phyloP scores from a whole-genome alignment of 2,329 filamentous ascomycete species.

The Sporothrix variecibatus region DNA sequence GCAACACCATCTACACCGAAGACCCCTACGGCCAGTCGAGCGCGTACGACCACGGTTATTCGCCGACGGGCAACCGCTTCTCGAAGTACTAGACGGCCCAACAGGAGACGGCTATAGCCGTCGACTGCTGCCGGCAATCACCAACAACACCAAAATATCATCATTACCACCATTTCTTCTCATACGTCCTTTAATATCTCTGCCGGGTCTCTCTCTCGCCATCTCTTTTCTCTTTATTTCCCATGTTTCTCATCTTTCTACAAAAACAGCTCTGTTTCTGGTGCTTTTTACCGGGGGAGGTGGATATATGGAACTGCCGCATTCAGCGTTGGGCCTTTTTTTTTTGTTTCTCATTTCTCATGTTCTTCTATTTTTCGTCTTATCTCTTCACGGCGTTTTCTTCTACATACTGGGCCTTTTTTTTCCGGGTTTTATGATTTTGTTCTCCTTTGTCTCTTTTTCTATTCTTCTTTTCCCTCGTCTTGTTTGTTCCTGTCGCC shows the following conservation, averaged over 20 bases:
- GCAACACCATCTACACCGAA: slow-evolving; percentile 71
- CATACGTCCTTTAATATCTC: not conserved
- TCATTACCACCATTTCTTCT: not conserved
- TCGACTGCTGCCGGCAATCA: not conserved
- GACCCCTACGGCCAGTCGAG: slow-evolving; percentile 63
- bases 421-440: slow-evolving; percentile 6
- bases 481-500: not conserved
- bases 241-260: not conserved
- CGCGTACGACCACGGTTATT: slow-evolving; percentile 55
- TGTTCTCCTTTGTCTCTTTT: not conserved
- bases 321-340: not conserved
- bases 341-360: not conserved
- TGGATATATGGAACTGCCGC: slow-evolving; percentile 1
- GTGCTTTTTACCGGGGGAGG: not conserved
- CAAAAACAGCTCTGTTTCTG: not conserved
- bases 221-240: not conserved
- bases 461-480: not conserved
- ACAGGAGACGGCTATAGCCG: not conserved
- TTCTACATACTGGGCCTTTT: not conserved
- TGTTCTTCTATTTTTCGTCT: not conserved
- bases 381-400: not conserved
- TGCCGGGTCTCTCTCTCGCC: not conserved
- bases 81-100: slow-evolving; percentile 50
- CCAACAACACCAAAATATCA: not conserved
- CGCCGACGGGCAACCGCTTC: slow-evolving; percentile 46